Percentiles rank a stretch among this genome's conserved stretches.
phyloP scores from a whole-genome alignment of 768 basidiomycete genomes.

The Podaxis carcinomalis region DNA sequence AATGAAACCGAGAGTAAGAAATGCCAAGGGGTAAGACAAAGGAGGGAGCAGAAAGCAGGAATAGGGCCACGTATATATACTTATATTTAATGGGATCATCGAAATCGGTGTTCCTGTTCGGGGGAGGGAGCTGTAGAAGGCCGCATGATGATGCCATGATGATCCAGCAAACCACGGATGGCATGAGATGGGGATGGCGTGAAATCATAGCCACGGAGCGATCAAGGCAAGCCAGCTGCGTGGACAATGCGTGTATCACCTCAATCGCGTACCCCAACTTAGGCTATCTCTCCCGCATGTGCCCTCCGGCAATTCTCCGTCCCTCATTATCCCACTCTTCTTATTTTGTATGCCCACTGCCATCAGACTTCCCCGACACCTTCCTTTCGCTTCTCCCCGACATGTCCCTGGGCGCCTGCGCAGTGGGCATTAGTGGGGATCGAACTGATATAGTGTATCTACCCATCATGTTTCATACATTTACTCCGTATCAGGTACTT shows the following conservation, averaged over 20 bases:
- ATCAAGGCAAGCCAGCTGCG: neutral
- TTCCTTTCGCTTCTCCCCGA: neutral
- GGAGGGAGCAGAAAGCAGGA: neutral
- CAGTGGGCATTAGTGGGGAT: neutral
- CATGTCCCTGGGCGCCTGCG: neutral
- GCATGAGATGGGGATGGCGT: neutral
- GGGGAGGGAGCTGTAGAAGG: neutral
- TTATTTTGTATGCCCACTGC: neutral
- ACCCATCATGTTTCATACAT: neutral
- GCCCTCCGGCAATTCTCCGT: slow-evolving; percentile 2
- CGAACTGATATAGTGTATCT: neutral
- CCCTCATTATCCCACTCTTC: neutral
- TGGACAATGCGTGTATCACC: slow-evolving; percentile 7
- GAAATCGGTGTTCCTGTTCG: neutral
- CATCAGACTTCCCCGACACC: neutral
- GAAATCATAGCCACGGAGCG: neutral
- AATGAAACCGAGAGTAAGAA: neutral
- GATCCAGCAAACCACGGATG: neutral
- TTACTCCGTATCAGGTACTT: neutral
- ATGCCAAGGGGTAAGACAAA: neutral
- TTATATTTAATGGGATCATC: neutral
- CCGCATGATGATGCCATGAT: neutral
- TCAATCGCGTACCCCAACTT: neutral
- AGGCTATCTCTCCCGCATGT: neutral
- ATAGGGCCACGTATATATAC: neutral